These are phyloP conservation scores for Protomyces pachydermus DNA, from an alignment of 1,139 yeast species.

Conservation along the genomic window DNA sequence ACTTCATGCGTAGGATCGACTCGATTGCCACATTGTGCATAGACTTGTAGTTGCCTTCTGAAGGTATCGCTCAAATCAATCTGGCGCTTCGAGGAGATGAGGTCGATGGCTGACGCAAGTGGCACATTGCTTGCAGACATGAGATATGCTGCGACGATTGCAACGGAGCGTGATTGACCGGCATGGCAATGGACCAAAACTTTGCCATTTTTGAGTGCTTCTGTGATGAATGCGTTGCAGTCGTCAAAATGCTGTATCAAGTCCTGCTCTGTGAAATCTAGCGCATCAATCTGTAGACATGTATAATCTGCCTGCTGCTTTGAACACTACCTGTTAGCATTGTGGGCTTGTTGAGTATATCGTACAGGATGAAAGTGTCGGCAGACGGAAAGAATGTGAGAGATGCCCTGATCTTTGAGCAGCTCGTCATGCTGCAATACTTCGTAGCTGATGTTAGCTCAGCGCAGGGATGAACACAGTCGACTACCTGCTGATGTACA, in stretches of 20 bases:
- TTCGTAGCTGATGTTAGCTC: slow-evolving; percentile 5
- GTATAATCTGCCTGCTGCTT: neutral
- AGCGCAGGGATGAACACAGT: neutral
- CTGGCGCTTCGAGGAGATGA: slow-evolving; percentile 58
- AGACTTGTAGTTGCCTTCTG: slow-evolving; percentile 62
- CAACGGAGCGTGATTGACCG: slow-evolving; percentile 76
- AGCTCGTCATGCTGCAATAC: slow-evolving; percentile 28
- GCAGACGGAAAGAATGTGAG: slow-evolving; percentile 31
- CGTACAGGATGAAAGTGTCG: slow-evolving; percentile 9
- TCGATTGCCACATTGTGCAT: slow-evolving; percentile 48
- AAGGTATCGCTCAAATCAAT: slow-evolving; percentile 79
- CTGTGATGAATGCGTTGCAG: slow-evolving; percentile 61
- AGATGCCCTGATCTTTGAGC: slow-evolving; percentile 19
- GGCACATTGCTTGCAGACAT: slow-evolving; percentile 66
- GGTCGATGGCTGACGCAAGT: slow-evolving; percentile 61
- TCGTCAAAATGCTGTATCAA: slow-evolving; percentile 57
- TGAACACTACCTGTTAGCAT: neutral
- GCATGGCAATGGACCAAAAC: slow-evolving; percentile 50
- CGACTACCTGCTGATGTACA: neutral
- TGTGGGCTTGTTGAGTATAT: neutral
- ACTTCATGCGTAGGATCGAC: slow-evolving; percentile 42
- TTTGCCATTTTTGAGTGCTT: slow-evolving; percentile 45
- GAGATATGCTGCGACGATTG: slow-evolving; percentile 68
- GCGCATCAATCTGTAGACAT: neutral
- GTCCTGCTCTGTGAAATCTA: slow-evolving; percentile 42